These are phyloP conservation scores for Pochonia chlamydosporia DNA, from an alignment of 2,329 filamentous ascomycete species.

Conservation along the genomic window DNA sequence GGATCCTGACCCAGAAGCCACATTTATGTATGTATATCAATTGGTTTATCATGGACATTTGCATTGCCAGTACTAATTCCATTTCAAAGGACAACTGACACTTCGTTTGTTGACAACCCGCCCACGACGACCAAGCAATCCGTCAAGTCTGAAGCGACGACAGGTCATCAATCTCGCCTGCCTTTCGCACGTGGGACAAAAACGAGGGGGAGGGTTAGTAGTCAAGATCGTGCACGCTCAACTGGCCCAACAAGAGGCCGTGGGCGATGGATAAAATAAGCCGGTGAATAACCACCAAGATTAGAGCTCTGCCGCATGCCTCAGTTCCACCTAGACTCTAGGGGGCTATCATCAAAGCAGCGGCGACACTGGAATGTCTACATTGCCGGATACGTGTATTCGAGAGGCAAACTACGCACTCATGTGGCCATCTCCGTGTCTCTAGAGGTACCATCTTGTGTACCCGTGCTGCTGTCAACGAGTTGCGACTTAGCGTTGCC, in stretches of 20 bases:
- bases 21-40: conserved; percentile 66
- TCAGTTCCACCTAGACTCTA: too few relatives aligned
- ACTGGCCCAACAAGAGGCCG: conserved; percentile 42
- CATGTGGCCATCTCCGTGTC: conserved; percentile 28
- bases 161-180: conserved; percentile 39
- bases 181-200: conserved; percentile 38
- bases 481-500: conserved; percentile 67
- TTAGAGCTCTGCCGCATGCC: neutral
- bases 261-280: conserved; percentile 40
- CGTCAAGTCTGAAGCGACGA: conserved; percentile 38
- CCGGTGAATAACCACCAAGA: neutral
- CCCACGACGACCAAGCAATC: conserved; percentile 46
- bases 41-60: neutral
- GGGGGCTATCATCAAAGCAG: too few relatives aligned
- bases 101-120: conserved; percentile 84
- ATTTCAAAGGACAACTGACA: conserved; percentile 71
- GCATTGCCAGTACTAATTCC: neutral
- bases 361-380: neutral
- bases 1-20: conserved; percentile 62
- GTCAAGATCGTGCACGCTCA: conserved; percentile 29
- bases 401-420: neutral
- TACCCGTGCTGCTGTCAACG: conserved; percentile 46
- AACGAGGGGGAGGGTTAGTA: conserved; percentile 21
- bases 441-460: conserved; percentile 8
- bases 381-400: neutral